phyloP scores from a whole-genome alignment of 805 yeast species.

The Blastobotrys americana region DNA sequence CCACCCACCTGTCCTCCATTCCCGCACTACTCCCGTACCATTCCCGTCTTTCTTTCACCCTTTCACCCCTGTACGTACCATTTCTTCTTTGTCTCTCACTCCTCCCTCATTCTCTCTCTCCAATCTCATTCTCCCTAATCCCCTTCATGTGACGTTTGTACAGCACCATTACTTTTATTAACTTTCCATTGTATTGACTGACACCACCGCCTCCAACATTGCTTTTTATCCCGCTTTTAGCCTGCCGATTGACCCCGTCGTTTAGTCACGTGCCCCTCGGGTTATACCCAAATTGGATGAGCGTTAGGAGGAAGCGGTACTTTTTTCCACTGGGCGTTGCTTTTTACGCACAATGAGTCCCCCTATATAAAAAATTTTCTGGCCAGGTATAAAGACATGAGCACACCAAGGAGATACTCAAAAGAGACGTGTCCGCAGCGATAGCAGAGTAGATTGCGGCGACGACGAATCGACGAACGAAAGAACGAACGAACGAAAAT shows the following conservation, averaged over 20 bases:
- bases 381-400: neutral
- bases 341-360: neutral
- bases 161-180: neutral
- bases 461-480: no score
- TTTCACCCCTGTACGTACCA: no score
- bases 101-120: neutral
- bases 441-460: no score
- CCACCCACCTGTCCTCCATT: no score
- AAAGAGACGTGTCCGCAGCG: no score
- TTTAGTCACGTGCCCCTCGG: neutral
- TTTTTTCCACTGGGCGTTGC: neutral
- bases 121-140: neutral
- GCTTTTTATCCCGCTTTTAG: neutral
- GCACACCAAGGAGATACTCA: no score
- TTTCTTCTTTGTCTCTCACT: no score
- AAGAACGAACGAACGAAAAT: no score
- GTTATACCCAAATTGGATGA: neutral
- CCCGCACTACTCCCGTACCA: no score
- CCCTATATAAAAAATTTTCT: neutral
- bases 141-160: neutral
- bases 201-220: neutral
- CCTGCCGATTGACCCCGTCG: neutral
- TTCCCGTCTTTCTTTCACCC: no score
- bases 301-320: neutral
- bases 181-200: neutral